phyloP scores from a whole-genome alignment of 2,329 filamentous ascomycete species.

The Exophiala lecanii-corni region DNA sequence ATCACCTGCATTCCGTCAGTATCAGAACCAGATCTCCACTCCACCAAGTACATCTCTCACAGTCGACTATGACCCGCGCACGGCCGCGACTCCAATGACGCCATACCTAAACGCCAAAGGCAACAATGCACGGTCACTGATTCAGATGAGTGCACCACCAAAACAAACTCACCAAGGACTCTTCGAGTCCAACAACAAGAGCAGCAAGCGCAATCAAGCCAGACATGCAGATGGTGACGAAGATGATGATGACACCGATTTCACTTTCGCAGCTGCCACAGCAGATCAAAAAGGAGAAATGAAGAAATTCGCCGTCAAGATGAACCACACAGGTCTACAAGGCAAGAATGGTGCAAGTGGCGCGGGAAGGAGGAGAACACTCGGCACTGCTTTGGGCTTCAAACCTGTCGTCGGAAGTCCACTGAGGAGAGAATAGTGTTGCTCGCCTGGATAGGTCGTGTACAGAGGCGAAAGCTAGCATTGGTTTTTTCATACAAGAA shows the following conservation, averaged over 20 bases:
- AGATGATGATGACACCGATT: conserved; percentile 7
- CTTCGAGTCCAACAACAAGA: conserved; percentile 35
- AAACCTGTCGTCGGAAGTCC: conserved; percentile 72
- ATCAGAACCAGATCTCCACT: background rate
- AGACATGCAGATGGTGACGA: conserved; percentile 6
- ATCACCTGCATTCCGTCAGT: background rate
- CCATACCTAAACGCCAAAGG: conserved; percentile 44
- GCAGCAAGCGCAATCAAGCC: conserved; percentile 9
- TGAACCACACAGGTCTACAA: conserved; percentile 24
- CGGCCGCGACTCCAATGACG: conserved; percentile 24
- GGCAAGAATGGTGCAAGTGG: conserved; percentile 43
- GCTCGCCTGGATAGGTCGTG: no score
- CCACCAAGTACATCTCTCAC: conserved; percentile 11
- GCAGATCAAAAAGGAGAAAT: conserved; percentile 2
- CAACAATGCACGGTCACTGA: conserved; percentile 34
- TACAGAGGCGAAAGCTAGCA: no score
- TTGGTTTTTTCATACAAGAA: no score
- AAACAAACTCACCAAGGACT: conserved; percentile 45
- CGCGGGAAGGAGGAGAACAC: conserved; percentile 66
- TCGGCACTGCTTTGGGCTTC: conserved; percentile 53
- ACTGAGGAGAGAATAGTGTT: conserved; percentile 37
- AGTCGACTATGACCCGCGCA: conserved; percentile 27
- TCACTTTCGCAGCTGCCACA: background rate
- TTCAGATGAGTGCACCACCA: conserved; percentile 52
- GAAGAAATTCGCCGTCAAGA: conserved; percentile 22